These are phyloP conservation scores for Euphorbia pulcherrima DNA, from an alignment of 345 rosid species.

Conservation along the genomic window DNA sequence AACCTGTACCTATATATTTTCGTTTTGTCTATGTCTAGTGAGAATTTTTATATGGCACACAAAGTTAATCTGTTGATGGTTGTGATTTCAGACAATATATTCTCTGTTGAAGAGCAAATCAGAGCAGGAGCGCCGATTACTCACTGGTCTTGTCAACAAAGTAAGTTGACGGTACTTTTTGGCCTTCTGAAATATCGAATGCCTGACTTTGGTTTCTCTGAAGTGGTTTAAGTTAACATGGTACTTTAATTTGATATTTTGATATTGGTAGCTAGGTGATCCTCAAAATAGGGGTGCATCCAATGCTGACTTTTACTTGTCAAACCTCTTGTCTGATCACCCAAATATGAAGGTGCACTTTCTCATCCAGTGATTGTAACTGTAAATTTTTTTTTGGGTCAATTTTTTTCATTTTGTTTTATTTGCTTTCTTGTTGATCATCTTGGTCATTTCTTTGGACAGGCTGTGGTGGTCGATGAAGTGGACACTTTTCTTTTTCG, in stretches of 20 bases:
- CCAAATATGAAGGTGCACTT: slow-evolving; percentile 88
- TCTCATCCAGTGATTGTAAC: not conserved
- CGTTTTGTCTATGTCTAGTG: not conserved
- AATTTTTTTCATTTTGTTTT: not conserved
- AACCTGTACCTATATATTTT: not conserved
- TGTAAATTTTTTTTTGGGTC: no score
- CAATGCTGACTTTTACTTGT: slow-evolving; percentile 83
- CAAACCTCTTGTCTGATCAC: slow-evolving; percentile 87
- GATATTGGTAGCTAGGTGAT: slow-evolving; percentile 72
- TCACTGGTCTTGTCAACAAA: slow-evolving; percentile 82
- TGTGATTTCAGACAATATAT: slow-evolving; percentile 61
- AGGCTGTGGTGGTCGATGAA: slow-evolving; percentile 91
- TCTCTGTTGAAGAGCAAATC: slow-evolving; percentile 75
- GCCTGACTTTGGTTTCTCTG: not conserved
- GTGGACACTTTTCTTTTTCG: slow-evolving; percentile 89
- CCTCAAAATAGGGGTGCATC: slow-evolving; percentile 96
- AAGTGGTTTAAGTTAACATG: slow-evolving; percentile 1
- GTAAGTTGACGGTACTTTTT: slow-evolving; percentile 35
- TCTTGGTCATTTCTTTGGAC: slow-evolving; percentile 23
- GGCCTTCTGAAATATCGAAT: not conserved
- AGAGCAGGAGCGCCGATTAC: slow-evolving; percentile 86
- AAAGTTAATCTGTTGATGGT: slow-evolving; percentile 1
- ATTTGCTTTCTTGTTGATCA: not conserved
- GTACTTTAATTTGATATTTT: slow-evolving; percentile 11
- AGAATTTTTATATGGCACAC: not conserved